Conservation (phyloP, 1,284 basidiomycete genomes). For the Sporisorium scitamineum region DNA sequence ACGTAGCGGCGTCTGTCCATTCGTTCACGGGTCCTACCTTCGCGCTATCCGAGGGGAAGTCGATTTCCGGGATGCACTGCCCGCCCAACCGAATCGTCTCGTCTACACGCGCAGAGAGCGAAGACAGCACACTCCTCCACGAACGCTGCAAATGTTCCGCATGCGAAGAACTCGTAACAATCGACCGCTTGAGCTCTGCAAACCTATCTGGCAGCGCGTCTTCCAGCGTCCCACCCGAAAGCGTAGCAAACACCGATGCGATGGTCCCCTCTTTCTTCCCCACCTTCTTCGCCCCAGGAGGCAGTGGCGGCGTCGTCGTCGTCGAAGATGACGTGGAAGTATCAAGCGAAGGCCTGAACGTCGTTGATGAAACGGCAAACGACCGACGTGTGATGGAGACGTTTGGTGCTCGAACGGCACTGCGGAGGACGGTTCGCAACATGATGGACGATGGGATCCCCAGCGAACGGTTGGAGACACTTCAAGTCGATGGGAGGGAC, state of each 20-base stretch:
- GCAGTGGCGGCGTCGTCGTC: not conserved
- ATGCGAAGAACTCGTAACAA: slow-evolving; percentile 33
- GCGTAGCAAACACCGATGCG: slow-evolving; percentile 55
- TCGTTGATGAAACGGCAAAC: not conserved
- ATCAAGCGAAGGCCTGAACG: slow-evolving; percentile 15
- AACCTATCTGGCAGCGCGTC: slow-evolving; percentile 56
- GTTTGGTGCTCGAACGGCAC: not conserved
- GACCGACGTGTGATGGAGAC: not conserved
- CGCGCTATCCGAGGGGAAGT: slow-evolving; percentile 19
- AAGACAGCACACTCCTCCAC: slow-evolving; percentile 39
- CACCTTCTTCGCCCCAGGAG: slow-evolving; percentile 6
- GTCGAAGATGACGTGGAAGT: slow-evolving; percentile 1
- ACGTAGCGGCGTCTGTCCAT: slow-evolving; percentile 45
- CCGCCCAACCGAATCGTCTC: slow-evolving; percentile 32
- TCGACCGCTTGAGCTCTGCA: slow-evolving; percentile 37
- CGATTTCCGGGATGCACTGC: slow-evolving; percentile 37
- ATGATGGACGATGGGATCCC: not conserved
- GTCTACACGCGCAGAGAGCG: slow-evolving; percentile 22
- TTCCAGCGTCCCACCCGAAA: slow-evolving; percentile 49
- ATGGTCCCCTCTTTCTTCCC: slow-evolving; percentile 54
- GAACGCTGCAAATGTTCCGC: slow-evolving; percentile 33
- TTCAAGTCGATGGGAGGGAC: too few relatives aligned
- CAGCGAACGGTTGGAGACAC: too few relatives aligned
- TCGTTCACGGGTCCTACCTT: slow-evolving; percentile 8
- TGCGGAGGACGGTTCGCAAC: slow-evolving; percentile 6